These are phyloP conservation scores for Hysterangium stoloniferum DNA, from an alignment of 768 basidiomycete genomes.

Conservation along the genomic window DNA sequence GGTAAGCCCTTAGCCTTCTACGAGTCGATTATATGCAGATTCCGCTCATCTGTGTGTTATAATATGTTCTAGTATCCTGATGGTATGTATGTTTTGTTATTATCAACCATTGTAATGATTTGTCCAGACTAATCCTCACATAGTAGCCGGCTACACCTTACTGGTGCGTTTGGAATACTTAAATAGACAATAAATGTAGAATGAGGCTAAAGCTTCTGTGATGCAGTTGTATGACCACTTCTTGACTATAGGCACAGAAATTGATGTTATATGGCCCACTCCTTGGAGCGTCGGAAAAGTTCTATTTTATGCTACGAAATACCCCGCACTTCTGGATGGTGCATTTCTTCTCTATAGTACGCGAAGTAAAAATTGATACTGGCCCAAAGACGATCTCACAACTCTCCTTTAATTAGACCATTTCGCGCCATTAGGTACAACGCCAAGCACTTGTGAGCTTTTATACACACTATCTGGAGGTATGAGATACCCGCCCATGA, in stretches of 20 bases:
- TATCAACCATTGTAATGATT: background rate
- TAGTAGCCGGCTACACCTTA: constrained; percentile 1
- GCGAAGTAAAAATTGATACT: no score
- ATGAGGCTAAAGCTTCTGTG: background rate
- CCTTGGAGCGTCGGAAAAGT: constrained; percentile 3
- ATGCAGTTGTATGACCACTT: constrained; percentile 2
- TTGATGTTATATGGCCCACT: constrained; percentile 3
- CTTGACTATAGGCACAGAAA: background rate
- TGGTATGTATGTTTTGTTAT: background rate
- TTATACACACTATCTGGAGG: background rate
- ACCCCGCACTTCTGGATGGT: background rate
- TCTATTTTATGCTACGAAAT: background rate
- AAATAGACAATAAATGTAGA: background rate
- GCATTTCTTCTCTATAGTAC: background rate
- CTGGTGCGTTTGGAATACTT: background rate
- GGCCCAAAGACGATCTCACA: no score
- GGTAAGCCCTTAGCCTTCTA: no score
- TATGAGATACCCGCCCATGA: no score
- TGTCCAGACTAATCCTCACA: background rate
- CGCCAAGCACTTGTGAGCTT: background rate
- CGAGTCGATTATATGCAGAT: background rate
- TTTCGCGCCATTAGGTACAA: background rate
- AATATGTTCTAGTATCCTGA: background rate
- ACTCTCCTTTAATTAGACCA: background rate
- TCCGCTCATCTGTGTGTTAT: background rate